phyloP scores from a whole-genome alignment of 2,329 filamentous ascomycete genomes.

The Nothophoma quercina region DNA sequence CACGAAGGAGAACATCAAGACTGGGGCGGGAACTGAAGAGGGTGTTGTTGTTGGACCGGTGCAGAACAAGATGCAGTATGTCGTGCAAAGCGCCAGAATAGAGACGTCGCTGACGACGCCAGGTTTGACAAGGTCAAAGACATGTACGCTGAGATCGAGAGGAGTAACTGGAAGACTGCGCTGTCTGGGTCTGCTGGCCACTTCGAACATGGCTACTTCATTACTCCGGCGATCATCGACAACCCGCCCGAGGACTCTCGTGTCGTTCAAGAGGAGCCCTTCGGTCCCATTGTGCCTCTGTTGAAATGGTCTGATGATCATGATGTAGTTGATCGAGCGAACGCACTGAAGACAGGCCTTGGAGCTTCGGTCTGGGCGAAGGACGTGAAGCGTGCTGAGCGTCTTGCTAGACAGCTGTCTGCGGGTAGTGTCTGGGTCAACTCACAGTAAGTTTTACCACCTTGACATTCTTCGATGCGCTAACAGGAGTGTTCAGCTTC shows the following conservation, averaged over 20 bases:
- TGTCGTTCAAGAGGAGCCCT: slow-evolving; percentile 67
- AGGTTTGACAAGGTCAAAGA: slow-evolving; percentile 64
- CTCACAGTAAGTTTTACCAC: slow-evolving; percentile 38
- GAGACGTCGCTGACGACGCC: slow-evolving; percentile 16
- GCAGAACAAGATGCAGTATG: slow-evolving; percentile 35
- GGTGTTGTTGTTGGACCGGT: slow-evolving; percentile 40
- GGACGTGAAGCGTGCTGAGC: slow-evolving; percentile 50
- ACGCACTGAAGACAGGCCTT: slow-evolving; percentile 58
- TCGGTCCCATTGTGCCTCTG: slow-evolving; percentile 70
- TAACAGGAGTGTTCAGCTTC: slow-evolving; percentile 11
- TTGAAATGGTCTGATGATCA: slow-evolving; percentile 66
- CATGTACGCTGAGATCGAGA: slow-evolving; percentile 63
- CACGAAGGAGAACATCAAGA: slow-evolving; percentile 51
- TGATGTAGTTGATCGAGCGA: slow-evolving; percentile 56
- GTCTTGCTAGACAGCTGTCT: slow-evolving; percentile 55
- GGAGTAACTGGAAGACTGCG: slow-evolving; percentile 60
- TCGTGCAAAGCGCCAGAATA: background rate
- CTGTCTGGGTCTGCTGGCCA: slow-evolving; percentile 51
- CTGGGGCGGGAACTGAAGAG: slow-evolving; percentile 37
- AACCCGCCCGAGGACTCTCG: slow-evolving; percentile 64
- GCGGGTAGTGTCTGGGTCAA: slow-evolving; percentile 64
- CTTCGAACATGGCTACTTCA: slow-evolving; percentile 60
- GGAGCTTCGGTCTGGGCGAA: slow-evolving; percentile 59
- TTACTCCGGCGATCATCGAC: slow-evolving; percentile 66
- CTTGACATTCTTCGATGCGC: background rate